Evolutionary conservation across 768 basidiomycete species (phyloP), one percentile per base, ranked within the genome.

Genomic region (Jaapia argillacea): DNA sequence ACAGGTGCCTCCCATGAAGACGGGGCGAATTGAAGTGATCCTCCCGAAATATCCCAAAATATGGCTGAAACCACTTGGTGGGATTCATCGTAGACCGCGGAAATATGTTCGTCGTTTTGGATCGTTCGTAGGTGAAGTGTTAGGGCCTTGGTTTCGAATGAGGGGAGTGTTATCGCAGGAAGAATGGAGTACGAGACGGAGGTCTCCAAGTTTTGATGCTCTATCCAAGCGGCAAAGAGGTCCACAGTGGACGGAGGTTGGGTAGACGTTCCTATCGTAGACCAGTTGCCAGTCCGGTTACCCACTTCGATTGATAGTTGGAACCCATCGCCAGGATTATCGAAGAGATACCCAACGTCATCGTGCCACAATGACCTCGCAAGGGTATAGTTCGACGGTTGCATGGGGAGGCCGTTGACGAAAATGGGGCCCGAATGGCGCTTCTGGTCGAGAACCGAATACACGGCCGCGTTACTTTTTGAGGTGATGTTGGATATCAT

Each of bases 371-470:
- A 61, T 4, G 75, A 66, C 5, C 55, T 52, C 2, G 58, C 56
- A 10, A 44, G 22, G 21, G 57, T 48, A 46, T 61, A 49, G 46
- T 63, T 61, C 6, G 45, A 48, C 13, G 39, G 40, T 31, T 35
- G 42, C 21, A 58, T 40, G 4, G 45, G 43, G 10, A 41, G 13
- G 10, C 66, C 66, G 51, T 79, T 59, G 18, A 79, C 58, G 35
- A 67, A 56, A 18, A 81, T 62, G 2, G 48, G 14, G 4, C 70
- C 74, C 21, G 49, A 56, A 38, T 64, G 67, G 3, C 64, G 70
- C 45, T 71, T 70, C 54, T 85, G 81, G 55, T 86, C 83, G 20
- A 86, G 71, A 38, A 85, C 79, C 21, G 77, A 74, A 56, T 72
- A 69, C 12, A 84, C 68, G 2, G 75, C 65, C 2, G 71, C 67